Evolutionary conservation across 1,284 basidiomycete genomes (phyloP), one percentile per base, ranked within the genome.

Genomic region (Puccinia triticina): DNA sequence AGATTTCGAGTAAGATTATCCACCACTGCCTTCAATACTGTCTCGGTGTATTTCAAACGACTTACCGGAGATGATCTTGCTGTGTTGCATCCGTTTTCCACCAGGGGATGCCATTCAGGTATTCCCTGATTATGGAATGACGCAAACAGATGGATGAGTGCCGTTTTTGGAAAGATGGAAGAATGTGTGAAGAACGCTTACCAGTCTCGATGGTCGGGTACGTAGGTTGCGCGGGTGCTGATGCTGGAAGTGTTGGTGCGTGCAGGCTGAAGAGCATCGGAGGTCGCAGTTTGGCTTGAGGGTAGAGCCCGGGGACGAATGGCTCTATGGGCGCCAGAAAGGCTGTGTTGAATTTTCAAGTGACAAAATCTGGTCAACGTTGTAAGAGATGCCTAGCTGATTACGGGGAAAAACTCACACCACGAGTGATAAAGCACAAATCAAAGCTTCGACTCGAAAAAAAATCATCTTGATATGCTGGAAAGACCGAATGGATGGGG

Each of bases 91-190:
- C 79, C 1, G 11, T 2, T 50, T 75, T 74, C 55, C 57, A 82
- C 79, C 79, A 82, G 18, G 69, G 14, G 29, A 46, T 37, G n/a
- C 32, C 23, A 37, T 82, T 82, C n/a, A 82, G 79, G 64, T 82
- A 82, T 3, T 12, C 7, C 79, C 79, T 82, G 37, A 29, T 32
- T 73, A 48, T 21, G 21, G 18, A 34, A 14, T 21, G 14, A 29
- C 64, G 7, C 29, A 23, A 43, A n/a, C 64, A 66, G 40, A 2
- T 21, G 23, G 37, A 21, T 32, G 1, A 34, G 29, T 18, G 11
- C 21, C n/a, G 32, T 53, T 50, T 11, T n/a, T n/a, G n/a, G n/a
- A n/a, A n/a, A n/a, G n/a, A n/a, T n/a, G n/a, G n/a, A n/a, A n/a
- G n/a, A n/a, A n/a, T n/a, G n/a, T n/a, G n/a, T n/a, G n/a, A n/a